These are phyloP conservation scores for Trichoderma hamatum DNA, from an alignment of 2,329 filamentous ascomycete genomes.

Conservation along the genomic window DNA sequence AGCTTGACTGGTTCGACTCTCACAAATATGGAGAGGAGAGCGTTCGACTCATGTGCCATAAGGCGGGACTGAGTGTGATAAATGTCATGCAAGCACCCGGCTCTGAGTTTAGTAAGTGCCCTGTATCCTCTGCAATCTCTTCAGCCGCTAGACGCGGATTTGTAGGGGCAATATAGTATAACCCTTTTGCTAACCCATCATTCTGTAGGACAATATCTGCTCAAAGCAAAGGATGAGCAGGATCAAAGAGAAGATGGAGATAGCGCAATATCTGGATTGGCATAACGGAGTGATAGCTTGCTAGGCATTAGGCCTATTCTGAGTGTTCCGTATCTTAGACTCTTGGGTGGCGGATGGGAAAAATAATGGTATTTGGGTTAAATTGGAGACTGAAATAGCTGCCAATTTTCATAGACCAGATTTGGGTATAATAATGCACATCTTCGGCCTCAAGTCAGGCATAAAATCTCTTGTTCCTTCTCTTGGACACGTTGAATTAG, in stretches of 20 bases:
- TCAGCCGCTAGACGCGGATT: constrained; percentile 19
- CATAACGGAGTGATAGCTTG: not conserved
- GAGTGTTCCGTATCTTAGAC: not conserved
- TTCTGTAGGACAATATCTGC: constrained; percentile 44
- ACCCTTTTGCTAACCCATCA: constrained; percentile 28
- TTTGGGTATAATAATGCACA: not conserved
- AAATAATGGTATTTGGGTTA: not conserved
- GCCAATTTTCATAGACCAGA: constrained; percentile 13
- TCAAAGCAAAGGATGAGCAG: constrained; percentile 38
- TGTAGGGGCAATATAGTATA: not conserved
- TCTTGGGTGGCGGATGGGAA: not conserved
- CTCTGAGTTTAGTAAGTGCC: constrained; percentile 45
- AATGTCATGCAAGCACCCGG: constrained; percentile 42
- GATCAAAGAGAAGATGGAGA: constrained; percentile 43
- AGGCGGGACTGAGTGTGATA: constrained; percentile 43
- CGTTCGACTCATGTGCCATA: constrained; percentile 45
- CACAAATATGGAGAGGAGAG: constrained; percentile 45
- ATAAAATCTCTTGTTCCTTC: constrained; percentile 42
- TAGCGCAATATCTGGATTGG: constrained; percentile 42
- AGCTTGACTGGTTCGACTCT: constrained; percentile 50
- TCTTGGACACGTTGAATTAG: constrained; percentile 41
- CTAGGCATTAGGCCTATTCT: not conserved
- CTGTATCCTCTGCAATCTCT: not conserved
- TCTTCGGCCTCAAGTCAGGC: constrained; percentile 40
- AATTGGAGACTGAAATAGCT: not conserved